Evolutionary conservation across 2,329 filamentous ascomycete species (phyloP).

Genomic region (Westerdykella sp.): DNA sequence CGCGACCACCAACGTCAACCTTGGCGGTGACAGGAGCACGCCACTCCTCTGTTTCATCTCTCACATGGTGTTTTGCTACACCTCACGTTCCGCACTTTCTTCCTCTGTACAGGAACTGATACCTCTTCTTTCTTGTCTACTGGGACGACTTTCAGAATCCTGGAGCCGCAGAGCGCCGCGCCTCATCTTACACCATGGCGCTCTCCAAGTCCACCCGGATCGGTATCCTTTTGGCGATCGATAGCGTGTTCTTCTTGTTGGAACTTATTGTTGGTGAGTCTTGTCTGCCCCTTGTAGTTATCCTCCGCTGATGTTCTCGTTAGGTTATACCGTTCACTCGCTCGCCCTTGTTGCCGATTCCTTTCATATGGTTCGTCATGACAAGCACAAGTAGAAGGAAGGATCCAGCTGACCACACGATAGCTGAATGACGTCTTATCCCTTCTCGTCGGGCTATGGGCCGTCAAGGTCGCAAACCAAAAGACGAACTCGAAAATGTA

Average conservation of each 20-base stretch:
- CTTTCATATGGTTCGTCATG: constrained; percentile 79
- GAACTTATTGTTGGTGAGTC: constrained; percentile 67
- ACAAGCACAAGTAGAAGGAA: neutral
- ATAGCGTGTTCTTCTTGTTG: constrained; percentile 81
- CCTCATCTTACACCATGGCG: constrained; percentile 53
- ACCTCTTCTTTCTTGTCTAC: too few species aligned
- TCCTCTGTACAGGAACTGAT: too few species aligned
- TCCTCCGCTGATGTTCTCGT: neutral
- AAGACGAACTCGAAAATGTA: constrained; percentile 79
- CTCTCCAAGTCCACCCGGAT: constrained; percentile 93
- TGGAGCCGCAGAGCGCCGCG: neutral
- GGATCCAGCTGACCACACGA: constrained; percentile 8
- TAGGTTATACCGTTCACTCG: constrained; percentile 77
- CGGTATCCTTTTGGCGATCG: constrained; percentile 84
- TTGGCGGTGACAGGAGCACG: too few species aligned
- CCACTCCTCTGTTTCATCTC: too few species aligned
- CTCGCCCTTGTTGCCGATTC: constrained; percentile 92
- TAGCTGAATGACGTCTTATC: constrained; percentile 97
- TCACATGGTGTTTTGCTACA: too few species aligned
- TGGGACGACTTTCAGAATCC: too few species aligned
- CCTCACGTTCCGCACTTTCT: too few species aligned
- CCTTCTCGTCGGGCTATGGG: constrained; percentile 86
- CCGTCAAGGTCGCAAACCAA: constrained; percentile 80
- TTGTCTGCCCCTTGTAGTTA: neutral
- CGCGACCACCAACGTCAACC: too few species aligned